Conservation (phyloP, 495 filamentous ascomycete genomes). For the Penicillium maclennaniae region DNA sequence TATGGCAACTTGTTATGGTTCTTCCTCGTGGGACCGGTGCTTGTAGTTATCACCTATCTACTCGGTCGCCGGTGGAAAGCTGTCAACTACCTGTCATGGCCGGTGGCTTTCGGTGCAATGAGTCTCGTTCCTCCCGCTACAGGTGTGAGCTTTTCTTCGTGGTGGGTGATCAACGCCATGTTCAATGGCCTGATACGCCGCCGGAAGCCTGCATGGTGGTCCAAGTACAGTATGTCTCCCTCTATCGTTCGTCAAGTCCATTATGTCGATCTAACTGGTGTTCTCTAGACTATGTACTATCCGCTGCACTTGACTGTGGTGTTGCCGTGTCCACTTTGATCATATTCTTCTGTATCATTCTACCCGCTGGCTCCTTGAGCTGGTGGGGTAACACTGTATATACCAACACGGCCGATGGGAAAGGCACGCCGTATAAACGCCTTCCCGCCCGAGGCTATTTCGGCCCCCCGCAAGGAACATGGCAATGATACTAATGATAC, state of each 20-base stretch:
- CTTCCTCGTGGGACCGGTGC: slow-evolving; percentile 56
- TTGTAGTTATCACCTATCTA: slow-evolving; percentile 55
- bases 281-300: slow-evolving; percentile 58
- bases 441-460: slow-evolving; percentile 52
- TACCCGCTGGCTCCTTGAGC: slow-evolving; percentile 52
- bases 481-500: slow-evolving; percentile 32
- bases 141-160: slow-evolving; percentile 64
- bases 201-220: slow-evolving; percentile 63
- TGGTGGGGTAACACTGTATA: slow-evolving; percentile 68
- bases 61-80: slow-evolving; percentile 50
- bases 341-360: slow-evolving; percentile 68
- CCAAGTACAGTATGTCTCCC: slow-evolving; percentile 48
- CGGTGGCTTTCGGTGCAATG: slow-evolving; percentile 65
- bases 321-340: slow-evolving; percentile 59
- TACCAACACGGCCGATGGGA: slow-evolving; percentile 43
- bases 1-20: slow-evolving; percentile 63
- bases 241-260: slow-evolving; percentile 31
- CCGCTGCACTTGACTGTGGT: slow-evolving; percentile 58
- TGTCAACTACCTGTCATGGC: slow-evolving; percentile 57
- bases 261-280: slow-evolving; percentile 30
- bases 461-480: slow-evolving; percentile 52
- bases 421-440: slow-evolving; percentile 39
- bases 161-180: slow-evolving; percentile 61
- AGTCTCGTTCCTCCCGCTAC: slow-evolving; percentile 62
- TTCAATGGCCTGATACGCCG: slow-evolving; percentile 61